Conservation (phyloP, 495 filamentous ascomycete genomes). For the Neurospora cerealis region DNA sequence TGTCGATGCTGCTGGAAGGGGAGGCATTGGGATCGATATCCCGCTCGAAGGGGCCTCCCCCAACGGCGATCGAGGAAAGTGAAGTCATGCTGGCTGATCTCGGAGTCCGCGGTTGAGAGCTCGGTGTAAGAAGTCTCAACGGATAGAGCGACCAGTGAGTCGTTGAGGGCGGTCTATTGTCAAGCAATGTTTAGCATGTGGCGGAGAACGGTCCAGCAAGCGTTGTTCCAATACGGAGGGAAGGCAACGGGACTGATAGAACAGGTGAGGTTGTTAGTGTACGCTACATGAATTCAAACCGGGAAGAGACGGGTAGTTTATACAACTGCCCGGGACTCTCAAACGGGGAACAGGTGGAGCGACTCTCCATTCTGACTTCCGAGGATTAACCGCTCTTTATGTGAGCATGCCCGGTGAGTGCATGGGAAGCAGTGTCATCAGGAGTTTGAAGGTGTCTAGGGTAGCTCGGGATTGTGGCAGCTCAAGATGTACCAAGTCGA, state of each 20-base stretch:
- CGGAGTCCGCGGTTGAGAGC: slow-evolving; percentile 4
- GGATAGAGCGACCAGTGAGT: not conserved
- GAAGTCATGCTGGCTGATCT: slow-evolving; percentile 8
- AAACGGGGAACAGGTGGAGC: not conserved
- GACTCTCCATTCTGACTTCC: not conserved
- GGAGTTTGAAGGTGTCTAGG: not conserved
- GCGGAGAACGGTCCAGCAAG: not conserved
- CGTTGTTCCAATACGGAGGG: not conserved
- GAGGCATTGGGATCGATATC: slow-evolving; percentile 30
- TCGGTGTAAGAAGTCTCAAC: not conserved
- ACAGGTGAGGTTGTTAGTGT: not conserved
- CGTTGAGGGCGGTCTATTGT: not conserved
- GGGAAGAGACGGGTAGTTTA: not conserved
- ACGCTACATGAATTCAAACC: not conserved
- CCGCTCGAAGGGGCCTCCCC: slow-evolving; percentile 4
- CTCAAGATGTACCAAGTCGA: not conserved
- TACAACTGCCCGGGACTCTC: not conserved
- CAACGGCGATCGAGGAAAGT: not conserved
- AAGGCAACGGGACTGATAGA: not conserved
- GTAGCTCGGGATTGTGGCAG: not conserved
- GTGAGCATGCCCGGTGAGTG: not conserved
- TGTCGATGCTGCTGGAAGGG: slow-evolving; percentile 29
- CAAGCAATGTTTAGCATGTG: not conserved
- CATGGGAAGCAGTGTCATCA: not conserved
- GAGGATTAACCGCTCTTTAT: not conserved